Evolutionary conservation across 768 basidiomycete species (phyloP).

Genomic region (Naematelia encephala): DNA sequence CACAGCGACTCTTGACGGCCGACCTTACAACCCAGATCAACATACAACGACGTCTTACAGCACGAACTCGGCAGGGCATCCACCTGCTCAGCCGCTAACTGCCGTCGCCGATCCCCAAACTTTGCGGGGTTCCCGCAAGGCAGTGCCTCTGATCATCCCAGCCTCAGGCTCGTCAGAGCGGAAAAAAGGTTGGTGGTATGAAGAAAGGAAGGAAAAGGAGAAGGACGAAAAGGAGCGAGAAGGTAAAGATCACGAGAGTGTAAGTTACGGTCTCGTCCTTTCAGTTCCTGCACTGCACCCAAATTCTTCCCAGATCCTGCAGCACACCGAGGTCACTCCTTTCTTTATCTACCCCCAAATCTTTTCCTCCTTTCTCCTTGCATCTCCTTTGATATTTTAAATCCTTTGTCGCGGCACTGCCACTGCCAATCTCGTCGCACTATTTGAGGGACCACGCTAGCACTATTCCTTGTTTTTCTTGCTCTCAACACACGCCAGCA

Average conservation of each 20-base stretch:
- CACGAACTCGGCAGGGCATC: not conserved
- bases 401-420: not conserved
- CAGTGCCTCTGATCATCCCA: not conserved
- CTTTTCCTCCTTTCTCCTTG: constrained; percentile 1
- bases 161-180: not conserved
- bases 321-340: no score
- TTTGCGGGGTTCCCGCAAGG: not conserved
- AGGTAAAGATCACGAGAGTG: constrained; percentile 10
- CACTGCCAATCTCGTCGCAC: not conserved
- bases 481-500: not conserved
- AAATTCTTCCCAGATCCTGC: not conserved
- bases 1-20: constrained; percentile 4
- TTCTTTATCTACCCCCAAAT: not conserved
- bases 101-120: not conserved
- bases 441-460: not conserved
- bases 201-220: constrained; percentile 2
- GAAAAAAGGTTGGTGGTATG: not conserved
- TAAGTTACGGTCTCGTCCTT: constrained; percentile 4
- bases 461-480: constrained; percentile 1
- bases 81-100: not conserved
- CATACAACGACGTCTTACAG: not conserved
- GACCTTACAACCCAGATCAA: not conserved
- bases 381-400: not conserved
- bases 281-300: not conserved
- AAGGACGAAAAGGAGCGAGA: constrained; percentile 5